These are phyloP conservation scores for Botrytis elliptica DNA, from an alignment of 2,329 filamentous ascomycete species.

Conservation along the genomic window DNA sequence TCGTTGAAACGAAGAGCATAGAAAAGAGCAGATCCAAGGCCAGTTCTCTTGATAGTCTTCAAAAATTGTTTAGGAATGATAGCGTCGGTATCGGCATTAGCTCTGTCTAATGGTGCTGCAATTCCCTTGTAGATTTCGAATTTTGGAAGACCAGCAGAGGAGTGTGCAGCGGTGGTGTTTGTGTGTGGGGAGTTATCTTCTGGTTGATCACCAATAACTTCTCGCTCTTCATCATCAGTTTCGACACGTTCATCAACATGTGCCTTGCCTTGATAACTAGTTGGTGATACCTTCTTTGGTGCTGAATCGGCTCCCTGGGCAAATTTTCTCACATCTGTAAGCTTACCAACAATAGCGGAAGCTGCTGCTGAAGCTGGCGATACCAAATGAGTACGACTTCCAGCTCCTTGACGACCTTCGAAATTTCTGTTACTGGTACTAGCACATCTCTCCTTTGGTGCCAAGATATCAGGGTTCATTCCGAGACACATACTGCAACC, in stretches of 20 bases:
- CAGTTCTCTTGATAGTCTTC: slow-evolving; percentile 98
- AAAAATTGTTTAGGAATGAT: slow-evolving; percentile 99
- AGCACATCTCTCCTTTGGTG: slow-evolving; percentile 88
- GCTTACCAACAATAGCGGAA: slow-evolving; percentile 83
- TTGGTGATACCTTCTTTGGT: slow-evolving; percentile 31
- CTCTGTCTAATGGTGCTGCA: slow-evolving; percentile 80
- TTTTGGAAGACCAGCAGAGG: slow-evolving; percentile 60
- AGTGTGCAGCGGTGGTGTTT: slow-evolving; percentile 55
- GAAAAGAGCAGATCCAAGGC: slow-evolving; percentile 86
- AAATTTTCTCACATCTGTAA: slow-evolving; percentile 85
- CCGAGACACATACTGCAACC: slow-evolving; percentile 99
- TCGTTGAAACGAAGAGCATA: slow-evolving; percentile 75
- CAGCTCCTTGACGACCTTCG: slow-evolving; percentile 90
- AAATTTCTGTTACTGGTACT: slow-evolving; percentile 98
- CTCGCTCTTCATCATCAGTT: slow-evolving; percentile 52
- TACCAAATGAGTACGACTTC: slow-evolving; percentile 90
- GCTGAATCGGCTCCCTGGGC: slow-evolving; percentile 46
- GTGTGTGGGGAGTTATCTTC: slow-evolving; percentile 64
- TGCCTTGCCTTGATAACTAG: slow-evolving; percentile 13
- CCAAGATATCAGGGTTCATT: slow-evolving; percentile 98
- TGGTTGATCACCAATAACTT: slow-evolving; percentile 56
- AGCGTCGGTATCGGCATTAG: slow-evolving; percentile 97
- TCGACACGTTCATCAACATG: slow-evolving; percentile 54
- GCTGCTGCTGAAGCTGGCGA: slow-evolving; percentile 96
- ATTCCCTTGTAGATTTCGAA: slow-evolving; percentile 84